phyloP scores from a whole-genome alignment of 345 rosid species.

The Bretschneidera sinensis region DNA sequence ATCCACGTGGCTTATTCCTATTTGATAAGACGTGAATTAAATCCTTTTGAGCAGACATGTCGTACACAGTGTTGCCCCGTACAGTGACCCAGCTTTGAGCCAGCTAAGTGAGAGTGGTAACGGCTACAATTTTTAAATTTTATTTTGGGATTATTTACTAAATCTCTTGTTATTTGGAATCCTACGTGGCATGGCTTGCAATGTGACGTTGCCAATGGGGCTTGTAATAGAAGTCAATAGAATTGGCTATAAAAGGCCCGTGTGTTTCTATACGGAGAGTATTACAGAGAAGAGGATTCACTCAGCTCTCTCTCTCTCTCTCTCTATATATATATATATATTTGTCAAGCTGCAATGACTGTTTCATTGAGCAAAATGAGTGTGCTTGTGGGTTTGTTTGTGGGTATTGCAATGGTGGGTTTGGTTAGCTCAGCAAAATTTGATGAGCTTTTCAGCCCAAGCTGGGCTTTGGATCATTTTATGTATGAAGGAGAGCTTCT shows the following conservation, averaged over 20 bases:
- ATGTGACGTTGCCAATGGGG: constrained; percentile 17
- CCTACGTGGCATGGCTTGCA: constrained; percentile 31
- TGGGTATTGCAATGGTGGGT: constrained; percentile 35
- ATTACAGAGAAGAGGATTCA: constrained; percentile 5
- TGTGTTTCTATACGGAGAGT: neutral
- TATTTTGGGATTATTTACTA: no score
- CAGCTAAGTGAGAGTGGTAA: constrained; percentile 30
- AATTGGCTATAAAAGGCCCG: constrained; percentile 35
- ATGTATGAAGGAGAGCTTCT: constrained; percentile 75
- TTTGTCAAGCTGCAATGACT: constrained; percentile 30
- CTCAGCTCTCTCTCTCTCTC: no score
- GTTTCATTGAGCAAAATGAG: constrained; percentile 10
- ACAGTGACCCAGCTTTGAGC: constrained; percentile 27
- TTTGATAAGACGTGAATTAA: neutral
- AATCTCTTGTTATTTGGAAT: constrained; percentile 22
- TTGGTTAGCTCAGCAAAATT: constrained; percentile 47
- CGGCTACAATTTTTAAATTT: constrained; percentile 39
- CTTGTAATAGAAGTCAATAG: constrained; percentile 26
- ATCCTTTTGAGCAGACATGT: constrained; percentile 17
- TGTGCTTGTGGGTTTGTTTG: constrained; percentile 23
- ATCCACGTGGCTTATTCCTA: neutral
- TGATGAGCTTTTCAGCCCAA: constrained; percentile 71
- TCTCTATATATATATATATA: no score
- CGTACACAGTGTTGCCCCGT: constrained; percentile 17
- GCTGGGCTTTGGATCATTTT: constrained; percentile 89